Evolutionary conservation across 805 yeast genomes (phyloP), one percentile per base, ranked within the genome.

Genomic region (Myxozyma vanderwaltii): DNA sequence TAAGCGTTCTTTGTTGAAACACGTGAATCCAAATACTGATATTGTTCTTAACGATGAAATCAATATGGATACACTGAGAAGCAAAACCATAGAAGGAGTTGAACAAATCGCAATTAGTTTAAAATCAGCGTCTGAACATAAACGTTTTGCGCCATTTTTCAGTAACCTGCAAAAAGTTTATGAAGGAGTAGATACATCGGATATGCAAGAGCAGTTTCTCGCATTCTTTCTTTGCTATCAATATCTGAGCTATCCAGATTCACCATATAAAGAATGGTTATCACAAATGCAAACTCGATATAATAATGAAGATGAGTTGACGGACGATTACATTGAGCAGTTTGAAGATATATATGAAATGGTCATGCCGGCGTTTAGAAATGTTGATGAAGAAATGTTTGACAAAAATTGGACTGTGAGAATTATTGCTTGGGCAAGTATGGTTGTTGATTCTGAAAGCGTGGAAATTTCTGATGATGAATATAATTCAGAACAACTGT

Each of bases 391-490:
- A 19, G 39, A 21, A 8, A 19, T 59, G 17, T 59, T 59, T 31
- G 43, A 24, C 3, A 46, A 50, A 6, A n/a, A 31, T 17, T 59
- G 59, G 56, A 55, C 57, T 2, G 19, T 54, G 6, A 31, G 54
- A n/a, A 19, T 39, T 17, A 40, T 59, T 33, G 59, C 63, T 6
- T 59, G 63, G 63, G 63, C 63, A n/a, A 54, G 46, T 15, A 50
- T 27, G 43, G 36, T 59, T 15, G 57, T 55, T n/a, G 63, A 55
- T 6, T 27, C 40, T n/a, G 63, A 59, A 38, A 55, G 57, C 8
- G 59, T 55, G 33, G 21, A 19, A 13, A 35, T 55, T 12, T 50
- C 35, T 4, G 10, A 24, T n/a, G 54, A 50, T 23, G 52, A 23
- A 33, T 21, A 26, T 6, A 29, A 38, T 23, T 26, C 23, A 4